phyloP scores from a whole-genome alignment of 2,329 filamentous ascomycete genomes.

The Monosporascus sp. region DNA sequence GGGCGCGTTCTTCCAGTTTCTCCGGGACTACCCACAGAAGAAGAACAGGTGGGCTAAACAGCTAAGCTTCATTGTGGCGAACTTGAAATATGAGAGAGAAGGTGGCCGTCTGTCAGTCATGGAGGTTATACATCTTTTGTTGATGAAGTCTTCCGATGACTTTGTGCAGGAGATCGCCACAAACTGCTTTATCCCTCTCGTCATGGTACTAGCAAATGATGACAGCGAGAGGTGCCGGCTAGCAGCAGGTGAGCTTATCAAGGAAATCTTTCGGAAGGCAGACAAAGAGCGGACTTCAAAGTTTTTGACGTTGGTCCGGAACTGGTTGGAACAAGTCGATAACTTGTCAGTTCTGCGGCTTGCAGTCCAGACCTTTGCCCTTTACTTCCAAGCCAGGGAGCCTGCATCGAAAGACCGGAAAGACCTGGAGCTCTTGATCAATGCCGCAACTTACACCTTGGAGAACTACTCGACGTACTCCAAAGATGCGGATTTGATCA shows the following conservation, averaged over 20 bases:
- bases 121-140: constrained; percentile 81
- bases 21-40: constrained; percentile 90
- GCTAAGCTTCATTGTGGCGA: constrained; percentile 80
- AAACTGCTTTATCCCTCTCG: constrained; percentile 78
- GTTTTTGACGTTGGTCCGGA: constrained; percentile 65
- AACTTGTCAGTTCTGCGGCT: constrained; percentile 67
- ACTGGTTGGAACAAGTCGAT: constrained; percentile 71
- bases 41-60: constrained; percentile 87
- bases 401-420: constrained; percentile 56
- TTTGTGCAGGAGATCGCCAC: constrained; percentile 76
- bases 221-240: constrained; percentile 80
- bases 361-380: constrained; percentile 73
- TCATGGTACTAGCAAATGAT: constrained; percentile 84
- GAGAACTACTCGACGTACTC: constrained; percentile 48
- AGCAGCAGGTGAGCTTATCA: constrained; percentile 73
- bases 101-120: constrained; percentile 88
- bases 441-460: constrained; percentile 48
- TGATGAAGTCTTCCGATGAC: constrained; percentile 77
- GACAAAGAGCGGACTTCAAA: constrained; percentile 66
- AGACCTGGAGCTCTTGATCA: constrained; percentile 60
- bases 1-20: constrained; percentile 87
- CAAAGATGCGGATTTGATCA: constrained; percentile 65
- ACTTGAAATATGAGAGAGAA: constrained; percentile 83
- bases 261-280: constrained; percentile 73
- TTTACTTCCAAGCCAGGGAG: constrained; percentile 71